Evolutionary conservation across 2,329 filamentous ascomycete genomes (phyloP).

Genomic region (Botrytis sinoallii): DNA sequence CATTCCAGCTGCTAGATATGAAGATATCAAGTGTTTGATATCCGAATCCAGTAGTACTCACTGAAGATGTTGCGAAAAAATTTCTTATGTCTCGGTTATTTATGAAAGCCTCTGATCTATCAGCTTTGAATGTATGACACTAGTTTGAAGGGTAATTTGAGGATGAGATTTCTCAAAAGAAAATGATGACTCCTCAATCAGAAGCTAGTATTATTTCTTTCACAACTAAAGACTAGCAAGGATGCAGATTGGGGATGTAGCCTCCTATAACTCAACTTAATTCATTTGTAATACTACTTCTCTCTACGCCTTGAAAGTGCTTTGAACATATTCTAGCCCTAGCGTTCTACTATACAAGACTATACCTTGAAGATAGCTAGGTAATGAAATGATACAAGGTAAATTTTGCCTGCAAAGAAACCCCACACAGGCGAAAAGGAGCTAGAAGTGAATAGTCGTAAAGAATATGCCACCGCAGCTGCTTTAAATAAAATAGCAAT

Average conservation of each 20-base stretch:
- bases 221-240: neutral
- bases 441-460: neutral
- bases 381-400: neutral
- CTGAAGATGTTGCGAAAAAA: too few relatives aligned
- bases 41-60: neutral
- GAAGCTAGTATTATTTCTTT: neutral
- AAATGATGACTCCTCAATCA: neutral
- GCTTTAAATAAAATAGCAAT: neutral
- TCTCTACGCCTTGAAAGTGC: neutral
- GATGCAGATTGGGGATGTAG: too few relatives aligned
- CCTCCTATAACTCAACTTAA: neutral
- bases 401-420: neutral
- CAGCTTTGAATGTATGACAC: neutral
- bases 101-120: too few relatives aligned
- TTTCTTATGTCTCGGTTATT: neutral
- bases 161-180: neutral
- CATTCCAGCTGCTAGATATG: too few relatives aligned
- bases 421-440: neutral
- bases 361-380: rapidly evolving
- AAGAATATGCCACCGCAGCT: neutral
- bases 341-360: neutral
- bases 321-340: neutral
- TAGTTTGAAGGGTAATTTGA: too few relatives aligned
- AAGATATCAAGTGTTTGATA: neutral
- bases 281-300: neutral